Evolutionary conservation across 495 filamentous ascomycete species (phyloP).

Genomic region (Penicillium nucicola): DNA sequence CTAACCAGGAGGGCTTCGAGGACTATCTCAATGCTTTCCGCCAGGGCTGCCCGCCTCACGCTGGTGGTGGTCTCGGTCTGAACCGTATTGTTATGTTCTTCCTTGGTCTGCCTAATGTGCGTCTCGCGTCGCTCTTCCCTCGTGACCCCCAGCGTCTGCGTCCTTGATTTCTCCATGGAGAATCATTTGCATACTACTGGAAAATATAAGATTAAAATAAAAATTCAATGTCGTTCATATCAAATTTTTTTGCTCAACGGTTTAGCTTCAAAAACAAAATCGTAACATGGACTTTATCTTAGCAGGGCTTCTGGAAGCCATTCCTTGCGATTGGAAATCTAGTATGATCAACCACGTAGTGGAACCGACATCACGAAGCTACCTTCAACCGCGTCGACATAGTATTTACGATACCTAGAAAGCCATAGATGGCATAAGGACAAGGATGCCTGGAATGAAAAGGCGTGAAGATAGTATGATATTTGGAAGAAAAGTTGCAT

Average conservation of each 20-base stretch:
- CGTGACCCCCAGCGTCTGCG: slow-evolving; percentile 79
- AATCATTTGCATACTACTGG: background rate
- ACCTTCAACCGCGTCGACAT: no score
- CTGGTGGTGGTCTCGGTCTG: slow-evolving; percentile 81
- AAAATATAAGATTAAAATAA: slow-evolving; percentile 1
- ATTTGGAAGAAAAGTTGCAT: slow-evolving; percentile 7
- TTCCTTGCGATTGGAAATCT: no score
- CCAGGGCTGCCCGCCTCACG: slow-evolving; percentile 76
- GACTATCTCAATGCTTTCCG: slow-evolving; percentile 83
- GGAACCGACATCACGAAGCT: no score
- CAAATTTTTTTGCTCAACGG: background rate
- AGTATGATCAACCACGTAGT: no score
- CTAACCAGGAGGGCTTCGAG: slow-evolving; percentile 68
- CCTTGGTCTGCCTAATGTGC: slow-evolving; percentile 76
- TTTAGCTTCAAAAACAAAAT: no score
- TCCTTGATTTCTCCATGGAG: slow-evolving; percentile 44
- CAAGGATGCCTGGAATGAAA: background rate
- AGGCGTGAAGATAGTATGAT: slow-evolving; percentile 5
- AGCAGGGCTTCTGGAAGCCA: no score
- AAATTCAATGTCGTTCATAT: background rate
- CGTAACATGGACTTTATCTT: no score
- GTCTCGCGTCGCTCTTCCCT: slow-evolving; percentile 75
- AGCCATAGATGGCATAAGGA: no score
- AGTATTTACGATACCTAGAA: no score
- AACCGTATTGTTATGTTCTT: slow-evolving; percentile 90